Evolutionary conservation across 495 filamentous ascomycete species (phyloP).

Genomic region (Evansstolkia leycettana): DNA sequence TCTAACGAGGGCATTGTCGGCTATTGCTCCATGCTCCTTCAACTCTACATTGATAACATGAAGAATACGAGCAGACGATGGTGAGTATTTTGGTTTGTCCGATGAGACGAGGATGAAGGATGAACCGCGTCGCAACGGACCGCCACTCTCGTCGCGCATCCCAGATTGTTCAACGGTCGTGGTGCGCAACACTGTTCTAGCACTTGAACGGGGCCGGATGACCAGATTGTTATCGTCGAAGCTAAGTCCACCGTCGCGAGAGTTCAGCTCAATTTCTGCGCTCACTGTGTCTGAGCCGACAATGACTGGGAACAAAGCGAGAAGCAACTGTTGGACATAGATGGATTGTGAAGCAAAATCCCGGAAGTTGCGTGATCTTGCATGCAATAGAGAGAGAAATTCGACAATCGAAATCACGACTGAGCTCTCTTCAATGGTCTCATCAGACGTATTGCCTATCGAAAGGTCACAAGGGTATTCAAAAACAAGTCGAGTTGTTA

Average conservation of each 20-base stretch:
- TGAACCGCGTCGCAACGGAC: constrained; percentile 58
- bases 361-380: constrained; percentile 58
- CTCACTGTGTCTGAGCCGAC: constrained; percentile 72
- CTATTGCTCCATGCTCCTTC: constrained; percentile 32
- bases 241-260: constrained; percentile 61
- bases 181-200: constrained; percentile 58
- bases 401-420: constrained; percentile 63
- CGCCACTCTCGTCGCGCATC: constrained; percentile 33
- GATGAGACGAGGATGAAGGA: constrained; percentile 82
- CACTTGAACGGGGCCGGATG: constrained; percentile 55
- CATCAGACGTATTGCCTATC: too few species aligned
- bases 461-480: too few species aligned
- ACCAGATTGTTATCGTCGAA: constrained; percentile 81
- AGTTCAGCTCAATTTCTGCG: constrained; percentile 72
- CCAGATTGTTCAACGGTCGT: constrained; percentile 44
- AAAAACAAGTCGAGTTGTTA: too few species aligned
- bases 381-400: constrained; percentile 67
- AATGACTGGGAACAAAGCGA: constrained; percentile 70
- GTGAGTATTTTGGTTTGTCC: constrained; percentile 40
- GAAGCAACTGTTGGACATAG: constrained; percentile 67
- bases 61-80: constrained; percentile 49
- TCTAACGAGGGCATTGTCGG: constrained; percentile 60
- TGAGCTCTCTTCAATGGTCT: constrained; percentile 10
- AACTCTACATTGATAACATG: constrained; percentile 34
- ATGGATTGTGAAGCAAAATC: constrained; percentile 68